A percentile compares a stretch with the other conserved stretches of the same genome.
These are phyloP conservation scores for Leishmania aethiopica DNA, from an alignment of 208 protist genomes.

Conservation along the genomic window DNA sequence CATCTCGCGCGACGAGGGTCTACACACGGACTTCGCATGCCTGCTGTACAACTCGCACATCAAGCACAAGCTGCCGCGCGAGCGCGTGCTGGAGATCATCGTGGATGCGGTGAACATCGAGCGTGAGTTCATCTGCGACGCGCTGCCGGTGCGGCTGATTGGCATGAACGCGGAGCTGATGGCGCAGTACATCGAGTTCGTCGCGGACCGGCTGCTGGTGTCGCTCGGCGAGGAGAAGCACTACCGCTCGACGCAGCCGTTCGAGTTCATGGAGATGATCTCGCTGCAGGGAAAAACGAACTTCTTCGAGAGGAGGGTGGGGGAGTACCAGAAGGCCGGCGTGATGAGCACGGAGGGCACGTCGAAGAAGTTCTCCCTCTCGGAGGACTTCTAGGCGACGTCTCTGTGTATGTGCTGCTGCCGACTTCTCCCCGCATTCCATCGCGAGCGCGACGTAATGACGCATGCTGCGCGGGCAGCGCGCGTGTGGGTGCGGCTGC, in stretches of 20 bases:
- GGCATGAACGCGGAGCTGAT: constrained; percentile 99
- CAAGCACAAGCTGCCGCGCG: constrained; percentile 89
- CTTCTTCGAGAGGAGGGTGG: constrained; percentile 99
- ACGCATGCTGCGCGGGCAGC: not conserved
- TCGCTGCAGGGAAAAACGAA: constrained; percentile 99
- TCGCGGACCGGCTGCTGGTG: constrained; percentile 98
- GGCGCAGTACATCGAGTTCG: constrained; percentile 99
- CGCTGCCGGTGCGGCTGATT: constrained; percentile 98
- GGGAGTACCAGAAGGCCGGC: constrained; percentile 98
- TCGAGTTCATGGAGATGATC: constrained; percentile 99
- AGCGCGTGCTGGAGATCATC: constrained; percentile 91
- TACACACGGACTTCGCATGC: constrained; percentile 99
- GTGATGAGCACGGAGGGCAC: constrained; percentile 91
- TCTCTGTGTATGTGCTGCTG: not conserved
- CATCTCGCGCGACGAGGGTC: constrained; percentile 98
- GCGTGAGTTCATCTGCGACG: constrained; percentile 97
- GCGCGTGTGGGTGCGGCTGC: not conserved
- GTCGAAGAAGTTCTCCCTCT: constrained; percentile 88
- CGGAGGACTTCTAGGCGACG: constrained; percentile 89
- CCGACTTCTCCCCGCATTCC: not conserved
- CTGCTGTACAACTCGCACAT: constrained; percentile 96
- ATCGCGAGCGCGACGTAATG: not conserved
- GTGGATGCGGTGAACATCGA: constrained; percentile 96
- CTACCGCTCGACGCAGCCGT: constrained; percentile 98
- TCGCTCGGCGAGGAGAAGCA: constrained; percentile 94